These are phyloP conservation scores for Leucosporidium creatinivorum DNA, from an alignment of 768 basidiomycete genomes.

Conservation along the genomic window DNA sequence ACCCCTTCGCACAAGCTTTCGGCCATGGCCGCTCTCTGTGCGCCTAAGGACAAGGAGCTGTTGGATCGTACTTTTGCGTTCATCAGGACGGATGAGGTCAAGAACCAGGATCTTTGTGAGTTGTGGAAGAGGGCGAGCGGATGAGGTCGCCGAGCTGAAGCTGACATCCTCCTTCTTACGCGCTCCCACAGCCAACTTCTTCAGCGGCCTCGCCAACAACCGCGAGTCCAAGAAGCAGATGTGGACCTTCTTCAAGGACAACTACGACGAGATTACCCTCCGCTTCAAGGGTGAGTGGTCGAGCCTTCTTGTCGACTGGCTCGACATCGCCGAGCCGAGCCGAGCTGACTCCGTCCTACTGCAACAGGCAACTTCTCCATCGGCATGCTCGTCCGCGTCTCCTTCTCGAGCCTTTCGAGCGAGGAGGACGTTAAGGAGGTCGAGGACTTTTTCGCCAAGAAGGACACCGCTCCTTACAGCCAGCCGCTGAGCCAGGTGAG, in stretches of 20 bases:
- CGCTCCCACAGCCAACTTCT: not conserved
- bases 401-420: conserved; percentile 23
- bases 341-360: no score
- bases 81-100: conserved; percentile 50
- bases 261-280: conserved; percentile 7
- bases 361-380: conserved; percentile 49
- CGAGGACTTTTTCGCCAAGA: conserved; percentile 18
- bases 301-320: not conserved
- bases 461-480: conserved; percentile 8
- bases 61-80: conserved; percentile 39
- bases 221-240: conserved; percentile 10
- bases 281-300: conserved; percentile 3
- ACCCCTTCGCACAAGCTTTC: conserved; percentile 66
- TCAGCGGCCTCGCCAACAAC: conserved; percentile 18
- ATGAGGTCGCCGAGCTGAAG: no score
- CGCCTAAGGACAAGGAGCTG: conserved; percentile 53
- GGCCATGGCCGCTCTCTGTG: conserved; percentile 58
- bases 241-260: conserved; percentile 11
- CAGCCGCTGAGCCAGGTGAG: conserved; percentile 11
- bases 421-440: conserved; percentile 12
- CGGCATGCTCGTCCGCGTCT: conserved; percentile 41
- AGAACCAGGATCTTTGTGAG: conserved; percentile 50
- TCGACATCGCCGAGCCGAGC: no score
- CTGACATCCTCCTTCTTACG: no score
- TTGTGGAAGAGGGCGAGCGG: no score